Base-by-base conservation (phyloP, 345 rosid species). In the Aethionema arabicum region DNA sequence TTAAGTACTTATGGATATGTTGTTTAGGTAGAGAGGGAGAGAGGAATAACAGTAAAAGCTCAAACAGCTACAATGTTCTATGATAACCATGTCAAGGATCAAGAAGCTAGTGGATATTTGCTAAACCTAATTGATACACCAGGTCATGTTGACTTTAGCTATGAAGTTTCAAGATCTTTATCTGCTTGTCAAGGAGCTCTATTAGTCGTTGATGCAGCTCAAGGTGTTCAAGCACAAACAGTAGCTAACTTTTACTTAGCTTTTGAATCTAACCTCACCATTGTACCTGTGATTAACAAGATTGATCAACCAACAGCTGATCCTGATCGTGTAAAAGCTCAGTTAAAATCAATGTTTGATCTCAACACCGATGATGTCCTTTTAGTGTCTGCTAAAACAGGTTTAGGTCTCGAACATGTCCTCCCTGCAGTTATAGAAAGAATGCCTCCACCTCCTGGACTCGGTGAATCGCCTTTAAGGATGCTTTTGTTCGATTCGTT, bases 181-280 rank as follows among this genome's bases (percentile, higher is more conserved):
- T 96, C 97, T 13, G 99, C 99, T 70, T 93, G 99, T 78, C 97
- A 93, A 66, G 99, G 99, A 60, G 97, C 84, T 14, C 96, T 93
- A 70, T 79, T 93, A 76, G 95, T 93, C 29, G 97, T 93, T 62
- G 97, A 93, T 80, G 97, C 97, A 12, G 99, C 97, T 55, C 97
- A 93, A 78, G 99, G 99, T 5, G 97, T 93, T 56, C 99, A 93
- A 73, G 99, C 99, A 1, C 99, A 93, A 65, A 93, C 99, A 7
- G 97, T 93, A 35, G 99, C 99, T 60, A 93, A 93, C 57, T 93
- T 89, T 62, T 90, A 90, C 82, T 86, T 93, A 50, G 99, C 99
- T 0, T 93, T 93, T 67, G 99, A 93, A 73, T 77, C 87, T 63
- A 83, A 85, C 67, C 74, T 93, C 65, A 67, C 95, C 4, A 78